Evolutionary conservation across 1,139 yeast species (phyloP), one percentile per base, ranked within the genome.

Genomic region (Suhomyces taliae): DNA sequence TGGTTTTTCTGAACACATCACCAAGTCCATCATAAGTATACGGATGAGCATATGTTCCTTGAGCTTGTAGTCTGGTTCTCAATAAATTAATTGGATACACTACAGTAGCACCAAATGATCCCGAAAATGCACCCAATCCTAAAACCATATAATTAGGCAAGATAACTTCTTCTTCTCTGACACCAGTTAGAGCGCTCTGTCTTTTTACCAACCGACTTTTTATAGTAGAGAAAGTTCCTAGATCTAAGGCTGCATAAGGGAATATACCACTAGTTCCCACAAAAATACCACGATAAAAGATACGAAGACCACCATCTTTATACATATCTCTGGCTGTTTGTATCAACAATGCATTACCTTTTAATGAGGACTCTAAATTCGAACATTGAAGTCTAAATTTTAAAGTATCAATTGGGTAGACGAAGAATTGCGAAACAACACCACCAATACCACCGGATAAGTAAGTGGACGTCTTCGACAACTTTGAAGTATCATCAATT

Each of bases 391-490:
- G 69, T 65, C 93, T 75, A 62, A 89, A 93, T 65, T 93, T 93
- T 41, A 93, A 73, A 0, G 99, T 93, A 68, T 93, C 99, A n/a
- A 93, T 85, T 7, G 99, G 99, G 64, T 93, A 93, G 4, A 91
- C 96, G 0, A 95, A 79, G 57, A 90, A 83, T 66, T 93, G 99
- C 0, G 98, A 88, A 33, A 84, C 81, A 50, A 93, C 95, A 60
- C 99, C 99, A 38, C 97, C 99, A 44, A 93, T 65, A 38, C 99
- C 99, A 66, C 99, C 99, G 14, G 97, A 90, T 34, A 90, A 65
- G 62, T 90, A 93, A 0, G 97, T 90, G 0, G 97, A 79, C 0
- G 81, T 63, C 53, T 86, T 82, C 1, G 97, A 87, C 44, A 93
- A 69, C 43, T 89, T 81, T 1, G 85, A 67, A 2, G 88, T 80